Evolutionary conservation across 148 eudicot genomes (phyloP).

Genomic region (Polygonum maritimum): DNA sequence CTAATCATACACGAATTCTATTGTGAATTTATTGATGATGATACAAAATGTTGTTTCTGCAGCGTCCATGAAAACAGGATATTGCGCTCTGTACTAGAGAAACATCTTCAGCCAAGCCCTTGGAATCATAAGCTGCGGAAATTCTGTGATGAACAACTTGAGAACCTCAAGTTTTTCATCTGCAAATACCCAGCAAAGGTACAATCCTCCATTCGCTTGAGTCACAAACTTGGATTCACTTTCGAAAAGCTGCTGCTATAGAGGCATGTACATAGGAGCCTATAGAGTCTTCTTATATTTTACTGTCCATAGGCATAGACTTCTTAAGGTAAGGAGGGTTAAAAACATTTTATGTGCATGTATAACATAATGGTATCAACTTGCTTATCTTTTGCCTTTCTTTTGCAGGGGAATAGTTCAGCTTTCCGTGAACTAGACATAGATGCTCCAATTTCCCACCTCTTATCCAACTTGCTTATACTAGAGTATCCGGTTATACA

Average conservation of each 20-base stretch:
- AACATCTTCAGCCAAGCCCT: conserved; percentile 76
- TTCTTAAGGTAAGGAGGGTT: not conserved
- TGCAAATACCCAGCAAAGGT: conserved; percentile 66
- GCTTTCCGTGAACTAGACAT: conserved; percentile 64
- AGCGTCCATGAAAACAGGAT: conserved; percentile 59
- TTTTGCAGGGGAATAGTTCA: conserved; percentile 48
- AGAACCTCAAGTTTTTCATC: conserved; percentile 67
- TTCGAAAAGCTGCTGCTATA: not conserved
- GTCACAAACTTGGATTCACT: not conserved
- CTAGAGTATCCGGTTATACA: conserved; percentile 82
- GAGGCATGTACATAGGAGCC: not conserved
- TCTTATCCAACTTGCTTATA: conserved; percentile 46
- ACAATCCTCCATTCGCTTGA: not conserved
- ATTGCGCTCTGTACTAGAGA: conserved; percentile 57
- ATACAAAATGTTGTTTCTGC: conserved; percentile 14
- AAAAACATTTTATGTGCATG: not conserved
- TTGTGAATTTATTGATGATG: not conserved
- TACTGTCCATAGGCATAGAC: no score
- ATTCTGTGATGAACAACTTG: conserved; percentile 56
- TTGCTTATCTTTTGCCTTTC: not conserved
- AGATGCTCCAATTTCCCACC: conserved; percentile 46
- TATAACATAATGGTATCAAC: not conserved
- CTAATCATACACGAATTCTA: not conserved
- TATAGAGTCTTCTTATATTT: not conserved
- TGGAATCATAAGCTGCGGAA: conserved; percentile 66